Base-by-base conservation (phyloP, 2,329 filamentous ascomycete genomes). In the Aspergillus fumigatus region DNA sequence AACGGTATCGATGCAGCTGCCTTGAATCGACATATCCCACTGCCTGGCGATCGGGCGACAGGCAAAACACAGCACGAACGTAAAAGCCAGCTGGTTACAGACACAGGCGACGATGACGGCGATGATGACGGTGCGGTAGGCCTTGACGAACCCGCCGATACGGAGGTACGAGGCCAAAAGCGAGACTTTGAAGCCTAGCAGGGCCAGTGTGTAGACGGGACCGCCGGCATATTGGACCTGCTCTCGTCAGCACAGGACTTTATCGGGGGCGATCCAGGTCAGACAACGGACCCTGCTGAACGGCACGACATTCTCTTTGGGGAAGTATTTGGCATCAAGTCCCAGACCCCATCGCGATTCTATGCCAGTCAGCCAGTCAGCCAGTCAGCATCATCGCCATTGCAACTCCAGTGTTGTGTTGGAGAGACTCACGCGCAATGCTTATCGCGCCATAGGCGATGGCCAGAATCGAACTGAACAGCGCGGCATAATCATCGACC, bases 171-270 rank as follows among this genome's bases (percentile, higher is more conserved):
- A 78, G 1, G 78, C 63, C 3, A 82, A 63, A 1, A 81, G 64
- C 40, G 78, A 77, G 21, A 79, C 67, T 54, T 81, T 81, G 65
- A 81, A 81, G 1, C 73, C 75, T 3, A 79, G 69, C 25, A 81
- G 52, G 23, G 62, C 64, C 26, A 71, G 58, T 2, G 57, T 62
- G 52, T 71, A 71, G 2, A 67, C 25, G 2, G 67, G 67, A 3
- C 67, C 67, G 19, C 67, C 65, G 10, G 53, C 56, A 29, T 70
- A 70, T 65, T 70, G 67, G 3, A 70, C 56, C 66, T 70, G 49
- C 17, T 27, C 9, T 7, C 14, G 35, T 47, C 40, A 19, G 5
- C 8, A n/a, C 49, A 10, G 29, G 35, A 7, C 21, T 32, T 23
- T 23, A 23, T 23, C 21, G 21, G 21, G 21, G n/a, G n/a, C n/a